Conservation (phyloP, 768 basidiomycete species). For the Galerina marginata region DNA sequence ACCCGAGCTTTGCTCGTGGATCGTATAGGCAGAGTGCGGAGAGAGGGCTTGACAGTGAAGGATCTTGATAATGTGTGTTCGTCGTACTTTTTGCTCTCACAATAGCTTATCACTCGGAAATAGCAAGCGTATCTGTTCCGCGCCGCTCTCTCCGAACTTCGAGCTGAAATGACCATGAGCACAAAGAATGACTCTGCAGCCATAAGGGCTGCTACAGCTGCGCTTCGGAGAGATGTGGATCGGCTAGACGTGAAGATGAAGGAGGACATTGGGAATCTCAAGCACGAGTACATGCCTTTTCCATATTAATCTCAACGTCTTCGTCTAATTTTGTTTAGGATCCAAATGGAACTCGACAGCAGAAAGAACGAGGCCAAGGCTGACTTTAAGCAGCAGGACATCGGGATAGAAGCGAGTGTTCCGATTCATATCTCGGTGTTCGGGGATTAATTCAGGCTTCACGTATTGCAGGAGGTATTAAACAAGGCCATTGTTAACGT, state of each 20-base stretch:
- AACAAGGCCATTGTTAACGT: constrained; percentile 76
- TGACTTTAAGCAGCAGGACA: constrained; percentile 84
- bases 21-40: constrained; percentile 69
- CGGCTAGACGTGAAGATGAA: constrained; percentile 88
- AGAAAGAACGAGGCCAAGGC: constrained; percentile 89
- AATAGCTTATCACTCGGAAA: neutral
- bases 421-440: constrained; percentile 18
- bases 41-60: constrained; percentile 75
- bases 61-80: constrained; percentile 81
- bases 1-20: constrained; percentile 82
- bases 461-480: constrained; percentile 61
- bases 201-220: constrained; percentile 77
- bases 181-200: constrained; percentile 85
- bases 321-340: constrained; percentile 50
- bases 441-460: neutral
- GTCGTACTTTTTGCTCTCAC: constrained; percentile 1
- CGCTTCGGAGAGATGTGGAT: constrained; percentile 87
- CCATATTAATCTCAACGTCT: neutral
- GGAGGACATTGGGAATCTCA: constrained; percentile 86
- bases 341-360: constrained; percentile 95
- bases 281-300: constrained; percentile 79
- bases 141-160: constrained; percentile 89
- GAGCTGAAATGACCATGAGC: constrained; percentile 82
- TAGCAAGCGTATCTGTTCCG: constrained; percentile 96
- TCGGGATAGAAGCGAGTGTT: constrained; percentile 72